A percentile compares a stretch with the other conserved stretches of the same genome.
Evolutionary conservation across 2,329 filamentous ascomycete species (phyloP).

Genomic region (Alternaria atra): DNA sequence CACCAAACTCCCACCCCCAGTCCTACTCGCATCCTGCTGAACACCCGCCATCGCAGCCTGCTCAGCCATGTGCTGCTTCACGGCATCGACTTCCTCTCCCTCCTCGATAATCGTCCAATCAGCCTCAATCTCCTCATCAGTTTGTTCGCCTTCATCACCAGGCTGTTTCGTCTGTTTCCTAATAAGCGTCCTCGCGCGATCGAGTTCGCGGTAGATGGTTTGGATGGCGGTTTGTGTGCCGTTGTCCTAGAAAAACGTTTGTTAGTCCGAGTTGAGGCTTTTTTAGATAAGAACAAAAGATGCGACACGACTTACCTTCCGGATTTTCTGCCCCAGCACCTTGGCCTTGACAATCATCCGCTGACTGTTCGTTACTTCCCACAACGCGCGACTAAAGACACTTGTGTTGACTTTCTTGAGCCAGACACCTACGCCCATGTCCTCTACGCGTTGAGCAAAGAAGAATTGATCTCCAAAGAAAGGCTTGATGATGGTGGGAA

Average conservation of each 20-base stretch:
- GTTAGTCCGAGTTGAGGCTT: slow-evolving; percentile 25
- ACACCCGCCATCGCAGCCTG: slow-evolving; percentile 29
- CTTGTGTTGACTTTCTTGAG: slow-evolving; percentile 90
- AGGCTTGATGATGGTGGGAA: slow-evolving; percentile 93
- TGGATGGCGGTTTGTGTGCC: slow-evolving; percentile 92
- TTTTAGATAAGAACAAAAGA: slow-evolving; percentile 31
- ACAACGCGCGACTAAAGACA: slow-evolving; percentile 83
- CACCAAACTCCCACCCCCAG: slow-evolving; percentile 33
- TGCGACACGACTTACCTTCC: slow-evolving; percentile 67
- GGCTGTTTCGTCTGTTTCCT: slow-evolving; percentile 61
- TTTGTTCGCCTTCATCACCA: slow-evolving; percentile 46
- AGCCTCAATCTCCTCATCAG: slow-evolving; percentile 76
- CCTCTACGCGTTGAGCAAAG: slow-evolving; percentile 88
- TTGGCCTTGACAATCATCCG: slow-evolving; percentile 90
- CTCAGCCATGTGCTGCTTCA: slow-evolving; percentile 31
- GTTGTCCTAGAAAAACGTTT: slow-evolving; percentile 69
- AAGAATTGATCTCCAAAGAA: slow-evolving; percentile 99
- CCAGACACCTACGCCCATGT: slow-evolving; percentile 89
- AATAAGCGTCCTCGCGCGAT: slow-evolving; percentile 87
- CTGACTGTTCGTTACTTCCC: slow-evolving; percentile 89
- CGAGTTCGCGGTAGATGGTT: slow-evolving; percentile 91
- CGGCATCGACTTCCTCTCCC: slow-evolving; percentile 51
- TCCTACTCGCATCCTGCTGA: slow-evolving; percentile 31
- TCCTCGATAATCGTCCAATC: slow-evolving; percentile 91
- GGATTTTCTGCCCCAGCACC: slow-evolving; percentile 84